phyloP scores from a whole-genome alignment of 345 rosid species.

The Salix koriyanagi region DNA sequence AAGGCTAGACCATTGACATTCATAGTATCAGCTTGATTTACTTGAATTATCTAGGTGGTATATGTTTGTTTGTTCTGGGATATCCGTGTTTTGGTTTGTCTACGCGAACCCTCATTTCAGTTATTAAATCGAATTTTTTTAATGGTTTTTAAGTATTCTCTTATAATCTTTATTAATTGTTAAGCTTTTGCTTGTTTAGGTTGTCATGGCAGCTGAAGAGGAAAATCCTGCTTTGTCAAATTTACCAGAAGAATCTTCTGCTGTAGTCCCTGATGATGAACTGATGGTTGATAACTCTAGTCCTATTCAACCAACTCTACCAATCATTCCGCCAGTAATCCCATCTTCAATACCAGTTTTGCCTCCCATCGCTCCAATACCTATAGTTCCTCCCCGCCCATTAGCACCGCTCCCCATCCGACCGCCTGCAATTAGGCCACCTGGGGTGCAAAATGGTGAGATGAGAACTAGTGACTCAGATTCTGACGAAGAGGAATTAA shows the following conservation, averaged over 20 bases:
- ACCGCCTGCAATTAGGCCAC: conserved; percentile 48
- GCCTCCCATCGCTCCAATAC: conserved; percentile 62
- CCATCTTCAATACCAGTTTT: conserved; percentile 26
- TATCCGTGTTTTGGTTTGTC: not conserved
- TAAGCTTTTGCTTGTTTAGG: conserved; percentile 7
- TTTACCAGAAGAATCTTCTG: conserved; percentile 34
- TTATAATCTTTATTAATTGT: not conserved
- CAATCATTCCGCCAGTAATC: conserved; percentile 32
- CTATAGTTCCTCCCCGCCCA: conserved; percentile 48
- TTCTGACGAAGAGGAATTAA: conserved; percentile 48
- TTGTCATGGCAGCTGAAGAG: conserved; percentile 60
- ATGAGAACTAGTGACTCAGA: conserved; percentile 48
- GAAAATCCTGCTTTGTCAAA: conserved; percentile 33
- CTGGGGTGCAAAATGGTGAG: conserved; percentile 58
- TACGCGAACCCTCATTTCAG: not conserved
- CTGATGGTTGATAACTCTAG: conserved; percentile 26
- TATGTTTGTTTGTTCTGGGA: not conserved
- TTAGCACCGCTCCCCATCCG: conserved; percentile 47
- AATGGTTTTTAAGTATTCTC: not conserved
- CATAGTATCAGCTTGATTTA: not conserved
- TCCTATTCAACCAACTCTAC: conserved; percentile 33
- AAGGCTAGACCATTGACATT: not conserved
- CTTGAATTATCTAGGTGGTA: not conserved
- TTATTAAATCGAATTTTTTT: not conserved
- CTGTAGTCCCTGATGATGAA: conserved; percentile 28